Percentiles rank a stretch among this genome's conserved stretches.
Evolutionary conservation across 1,284 basidiomycete genomes (phyloP).

Genomic region (Agroathelia rolfsii): DNA sequence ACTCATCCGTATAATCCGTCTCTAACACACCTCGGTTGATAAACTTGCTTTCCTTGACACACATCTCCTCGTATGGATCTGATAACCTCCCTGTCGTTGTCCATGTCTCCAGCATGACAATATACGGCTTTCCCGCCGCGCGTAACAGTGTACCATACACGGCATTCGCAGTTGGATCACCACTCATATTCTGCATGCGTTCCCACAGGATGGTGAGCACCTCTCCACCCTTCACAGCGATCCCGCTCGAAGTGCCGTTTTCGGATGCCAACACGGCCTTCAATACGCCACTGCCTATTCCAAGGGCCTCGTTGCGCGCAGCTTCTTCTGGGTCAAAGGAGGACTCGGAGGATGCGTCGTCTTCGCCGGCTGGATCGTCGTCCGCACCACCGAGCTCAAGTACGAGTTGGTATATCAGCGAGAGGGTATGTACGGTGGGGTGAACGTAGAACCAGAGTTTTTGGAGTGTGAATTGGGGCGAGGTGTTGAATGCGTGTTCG

Average conservation of each 20-base stretch:
- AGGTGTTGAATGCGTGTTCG: slow-evolving; percentile 86
- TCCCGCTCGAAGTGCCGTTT: slow-evolving; percentile 42
- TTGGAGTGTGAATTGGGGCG: slow-evolving; percentile 85
- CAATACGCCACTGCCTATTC: slow-evolving; percentile 71
- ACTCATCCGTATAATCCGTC: slow-evolving; percentile 91
- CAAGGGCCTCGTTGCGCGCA: slow-evolving; percentile 73
- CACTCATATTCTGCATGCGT: slow-evolving; percentile 76
- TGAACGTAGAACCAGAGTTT: slow-evolving; percentile 96
- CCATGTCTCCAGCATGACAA: slow-evolving; percentile 78
- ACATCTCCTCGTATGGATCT: slow-evolving; percentile 87
- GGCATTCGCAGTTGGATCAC: slow-evolving; percentile 78
- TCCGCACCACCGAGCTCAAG: slow-evolving; percentile 63
- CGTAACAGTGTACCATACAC: slow-evolving; percentile 71
- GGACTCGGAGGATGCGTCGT: slow-evolving; percentile 37
- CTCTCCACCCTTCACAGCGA: slow-evolving; percentile 79
- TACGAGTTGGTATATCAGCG: slow-evolving; percentile 71
- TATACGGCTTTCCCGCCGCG: slow-evolving; percentile 80
- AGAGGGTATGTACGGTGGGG: slow-evolving; percentile 87
- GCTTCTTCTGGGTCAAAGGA: slow-evolving; percentile 58
- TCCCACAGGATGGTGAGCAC: slow-evolving; percentile 81
- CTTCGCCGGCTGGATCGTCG: slow-evolving; percentile 41
- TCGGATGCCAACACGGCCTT: slow-evolving; percentile 77
- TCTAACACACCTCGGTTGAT: slow-evolving; percentile 83
- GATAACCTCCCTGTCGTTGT: slow-evolving; percentile 70
- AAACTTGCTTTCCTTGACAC: slow-evolving; percentile 86